Base-by-base conservation (phyloP, 2,329 filamentous ascomycete genomes). In the Gnomoniopsis smithogilvyi region DNA sequence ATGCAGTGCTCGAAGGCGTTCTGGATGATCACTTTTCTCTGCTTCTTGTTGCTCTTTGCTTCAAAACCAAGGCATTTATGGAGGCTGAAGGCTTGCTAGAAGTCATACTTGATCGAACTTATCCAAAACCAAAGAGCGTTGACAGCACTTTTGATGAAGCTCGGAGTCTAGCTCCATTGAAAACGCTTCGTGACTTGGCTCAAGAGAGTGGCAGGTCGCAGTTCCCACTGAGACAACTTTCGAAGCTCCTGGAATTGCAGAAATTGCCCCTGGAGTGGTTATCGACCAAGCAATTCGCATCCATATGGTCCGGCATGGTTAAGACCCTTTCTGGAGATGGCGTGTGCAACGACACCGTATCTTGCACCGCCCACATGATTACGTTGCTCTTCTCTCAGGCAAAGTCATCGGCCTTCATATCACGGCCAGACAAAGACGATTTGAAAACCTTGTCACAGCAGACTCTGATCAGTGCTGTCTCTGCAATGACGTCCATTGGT, bases 81-180 rank as follows among this genome's bases (percentile, higher is more conserved):
- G 80, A 82, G 64, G 76, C 72, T 4, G 72, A 76, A 62, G 68
- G 67, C 2, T 68, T 83, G 6, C 61, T 81, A 33, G 68, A 70
- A 11, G 67, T 70, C 6, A 61, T 79, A 1, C 61, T 72, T 3
- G 62, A 67, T 36, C 68, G 70, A 3, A 66, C 69, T 36, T 78
- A 76, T 56, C 68, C 72, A 11, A 63, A 62, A 21, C 76, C 77
- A 24, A 67, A 63, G 43, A 69, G 67, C 7, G 61, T 70, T 4
- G 69, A 73, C 12, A 70, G 70, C 55, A 61, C 60, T 6, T 70
- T 74, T 41, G 57, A 64, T 0, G 66, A 72, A 43, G 60, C 68
- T 15, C 30, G 61, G 1, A 60, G 63, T 3, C 66, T 72, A 12
- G 67, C 65, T 2, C 69, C 72, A 0, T 65, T 80, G 2, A 61